Base-by-base conservation (phyloP, 139 green algal genomes). In the Chlorella vulgaris region DNA sequence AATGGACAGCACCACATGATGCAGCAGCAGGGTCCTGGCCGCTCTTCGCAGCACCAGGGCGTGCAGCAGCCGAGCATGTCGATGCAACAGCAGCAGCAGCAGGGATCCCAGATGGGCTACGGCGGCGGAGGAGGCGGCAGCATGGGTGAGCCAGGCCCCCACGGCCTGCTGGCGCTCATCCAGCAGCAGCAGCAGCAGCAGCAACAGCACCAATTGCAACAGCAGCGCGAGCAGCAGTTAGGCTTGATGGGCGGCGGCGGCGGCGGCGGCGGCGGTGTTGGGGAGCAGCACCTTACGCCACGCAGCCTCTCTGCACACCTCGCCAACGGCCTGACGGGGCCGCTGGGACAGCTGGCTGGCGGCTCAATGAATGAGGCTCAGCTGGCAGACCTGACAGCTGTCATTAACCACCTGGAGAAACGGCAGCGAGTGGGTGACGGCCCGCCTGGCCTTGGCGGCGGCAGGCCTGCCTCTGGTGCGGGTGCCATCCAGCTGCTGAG, bases 141-240 rank as follows among this genome's bases (percentile, higher is more conserved):
- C 26, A 2, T 58, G 60, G 75, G 53, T 10, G 18, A 15, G 29
- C 31, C 75, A 29, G 40, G 75, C 39, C 60, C 60, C 7, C 29
- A 63, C 28, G 60, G 53, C 24, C 39, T 81, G 60, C 75, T 81
- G 1, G 61, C 42, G 8, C 75, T 81, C 4, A 81, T 81, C 36
- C 75, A 81, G 75, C 75, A 81, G 75, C 75, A 81, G n/a, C 55
- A 69, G 35, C 75, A 69, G 75, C 60, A 71, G 39, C 60, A 43
- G 29, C 36, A 42, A 60, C 60, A 63, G 69, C 69, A 63, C 36
- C 75, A 81, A 60, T 60, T 70, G 74, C 74, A 80, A 7, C 51
- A 66, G 50, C 74, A 66, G 74, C 55, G 55, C 36, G 55, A 62
- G 29, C 58, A 61, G 75, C 60, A 40, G 43, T 31, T 40, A 40